Conservation (phyloP, 441 rosid genomes). For the Aquilaria agallochum region DNA sequence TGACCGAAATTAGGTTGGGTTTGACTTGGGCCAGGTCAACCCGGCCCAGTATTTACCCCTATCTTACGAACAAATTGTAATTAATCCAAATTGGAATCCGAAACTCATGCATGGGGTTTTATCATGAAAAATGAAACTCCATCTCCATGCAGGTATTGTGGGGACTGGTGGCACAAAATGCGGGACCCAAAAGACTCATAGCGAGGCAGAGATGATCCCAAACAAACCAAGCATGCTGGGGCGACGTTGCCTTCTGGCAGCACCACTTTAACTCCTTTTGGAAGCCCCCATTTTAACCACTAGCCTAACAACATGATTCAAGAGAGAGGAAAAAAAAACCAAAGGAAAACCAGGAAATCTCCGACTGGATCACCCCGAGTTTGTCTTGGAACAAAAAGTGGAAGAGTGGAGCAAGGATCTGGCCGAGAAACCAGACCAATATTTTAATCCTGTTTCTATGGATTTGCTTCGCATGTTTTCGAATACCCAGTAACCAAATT, state of each 20-base stretch:
- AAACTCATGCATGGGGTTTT: no score
- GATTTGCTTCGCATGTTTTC: slow-evolving; percentile 25
- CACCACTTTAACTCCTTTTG: slow-evolving; percentile 17
- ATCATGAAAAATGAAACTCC: no score
- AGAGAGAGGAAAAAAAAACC: slow-evolving; percentile 7
- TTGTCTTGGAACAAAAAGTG: slow-evolving; percentile 27
- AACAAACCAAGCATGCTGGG: slow-evolving; percentile 20
- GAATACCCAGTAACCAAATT: slow-evolving; percentile 5
- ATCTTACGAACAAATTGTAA: no score
- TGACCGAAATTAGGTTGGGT: no score
- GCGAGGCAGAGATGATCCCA: slow-evolving; percentile 14
- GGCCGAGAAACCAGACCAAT: slow-evolving; percentile 26
- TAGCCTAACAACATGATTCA: neutral
- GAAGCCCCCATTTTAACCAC: neutral
- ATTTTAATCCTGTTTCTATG: slow-evolving; percentile 13
- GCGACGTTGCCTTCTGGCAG: slow-evolving; percentile 14
- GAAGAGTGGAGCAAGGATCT: slow-evolving; percentile 40
- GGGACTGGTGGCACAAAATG: neutral
- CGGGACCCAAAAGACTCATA: slow-evolving; percentile 14
- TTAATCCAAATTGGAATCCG: no score
- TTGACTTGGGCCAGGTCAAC: no score
- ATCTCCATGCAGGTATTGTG: no score
- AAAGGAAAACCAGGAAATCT: slow-evolving; percentile 4
- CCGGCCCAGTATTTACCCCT: no score
- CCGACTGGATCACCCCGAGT: slow-evolving; percentile 8